Conservation (phyloP, 495 filamentous ascomycete species). For the Neurospora pannonica region DNA sequence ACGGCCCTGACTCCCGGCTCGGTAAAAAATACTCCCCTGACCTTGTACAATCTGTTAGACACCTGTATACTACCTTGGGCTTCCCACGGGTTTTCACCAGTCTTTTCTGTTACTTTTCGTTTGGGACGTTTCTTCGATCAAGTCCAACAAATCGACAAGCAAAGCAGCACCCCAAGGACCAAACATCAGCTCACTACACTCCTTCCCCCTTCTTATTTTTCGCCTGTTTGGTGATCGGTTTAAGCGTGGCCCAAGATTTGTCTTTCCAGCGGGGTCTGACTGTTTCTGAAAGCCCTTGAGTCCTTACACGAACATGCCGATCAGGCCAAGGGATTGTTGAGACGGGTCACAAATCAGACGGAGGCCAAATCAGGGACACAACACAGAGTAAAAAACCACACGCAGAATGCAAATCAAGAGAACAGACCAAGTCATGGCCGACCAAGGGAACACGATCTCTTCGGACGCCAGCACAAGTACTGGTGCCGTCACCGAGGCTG, state of each 20-base stretch:
- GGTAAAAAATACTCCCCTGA: constrained; percentile 8
- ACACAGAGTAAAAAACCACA: not conserved
- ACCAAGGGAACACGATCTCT: not conserved
- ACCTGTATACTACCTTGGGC: not conserved
- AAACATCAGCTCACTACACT: not conserved
- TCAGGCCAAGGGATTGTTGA: not conserved
- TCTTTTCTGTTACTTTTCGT: not conserved
- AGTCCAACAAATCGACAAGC: not conserved
- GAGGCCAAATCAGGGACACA: not conserved
- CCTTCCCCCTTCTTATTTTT: not conserved
- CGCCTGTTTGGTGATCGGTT: not conserved
- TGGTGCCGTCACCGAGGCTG: not conserved
- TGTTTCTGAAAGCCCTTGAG: not conserved
- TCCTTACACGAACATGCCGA: not conserved
- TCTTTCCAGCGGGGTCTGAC: not conserved
- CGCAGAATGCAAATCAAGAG: not conserved
- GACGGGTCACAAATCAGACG: not conserved
- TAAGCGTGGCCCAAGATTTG: not conserved
- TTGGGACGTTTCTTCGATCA: not conserved
- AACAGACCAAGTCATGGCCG: not conserved
- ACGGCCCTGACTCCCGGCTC: constrained; percentile 10
- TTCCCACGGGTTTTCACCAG: not conserved
- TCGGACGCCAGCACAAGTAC: constrained; percentile 6
- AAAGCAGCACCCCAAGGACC: not conserved
- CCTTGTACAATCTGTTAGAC: not conserved